Conservation (phyloP, 2,329 filamentous ascomycete genomes). For the Alternaria sp. region DNA sequence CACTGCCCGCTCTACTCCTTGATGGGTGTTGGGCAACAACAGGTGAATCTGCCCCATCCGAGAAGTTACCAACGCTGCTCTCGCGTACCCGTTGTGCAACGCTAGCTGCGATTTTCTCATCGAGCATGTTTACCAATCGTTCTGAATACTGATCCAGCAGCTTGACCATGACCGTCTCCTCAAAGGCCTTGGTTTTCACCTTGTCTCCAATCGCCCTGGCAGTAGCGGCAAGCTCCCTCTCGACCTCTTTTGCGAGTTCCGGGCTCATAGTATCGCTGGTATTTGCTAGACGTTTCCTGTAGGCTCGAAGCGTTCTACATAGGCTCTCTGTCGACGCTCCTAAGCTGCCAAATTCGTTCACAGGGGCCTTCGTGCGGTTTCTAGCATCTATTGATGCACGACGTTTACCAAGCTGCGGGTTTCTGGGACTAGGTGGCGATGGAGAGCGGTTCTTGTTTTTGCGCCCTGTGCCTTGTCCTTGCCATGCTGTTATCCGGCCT, state of each 20-base stretch:
- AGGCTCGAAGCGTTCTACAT: slow-evolving; percentile 65
- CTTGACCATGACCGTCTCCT: slow-evolving; percentile 59
- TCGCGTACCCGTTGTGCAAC: slow-evolving; percentile 49
- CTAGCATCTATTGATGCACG: slow-evolving; percentile 62
- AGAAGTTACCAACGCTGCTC: slow-evolving; percentile 42
- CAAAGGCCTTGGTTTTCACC: slow-evolving; percentile 51
- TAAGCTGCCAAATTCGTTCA: slow-evolving; percentile 47
- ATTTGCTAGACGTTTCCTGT: slow-evolving; percentile 65
- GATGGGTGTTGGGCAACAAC: slow-evolving; percentile 15
- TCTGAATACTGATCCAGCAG: slow-evolving; percentile 80
- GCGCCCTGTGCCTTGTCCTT: slow-evolving; percentile 31
- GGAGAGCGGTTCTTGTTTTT: slow-evolving; percentile 53
- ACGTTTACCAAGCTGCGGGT: slow-evolving; percentile 50
- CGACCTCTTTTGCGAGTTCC: slow-evolving; percentile 63
- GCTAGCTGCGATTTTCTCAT: slow-evolving; percentile 69
- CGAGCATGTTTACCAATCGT: slow-evolving; percentile 73
- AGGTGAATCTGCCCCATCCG: slow-evolving; percentile 27
- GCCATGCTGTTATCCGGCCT: slow-evolving; percentile 25
- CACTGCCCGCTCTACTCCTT: slow-evolving; percentile 17
- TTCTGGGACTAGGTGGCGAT: slow-evolving; percentile 52
- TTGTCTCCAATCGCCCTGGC: slow-evolving; percentile 55
- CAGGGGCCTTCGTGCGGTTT: slow-evolving; percentile 55
- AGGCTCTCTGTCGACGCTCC: slow-evolving; percentile 62
- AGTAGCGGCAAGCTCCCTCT: slow-evolving; percentile 64
- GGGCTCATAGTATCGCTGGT: slow-evolving; percentile 57